Percentiles rank a stretch among this genome's conserved stretches.
phyloP scores from a whole-genome alignment of 73 alveolate species.

The Paramecium tetraurelia region DNA sequence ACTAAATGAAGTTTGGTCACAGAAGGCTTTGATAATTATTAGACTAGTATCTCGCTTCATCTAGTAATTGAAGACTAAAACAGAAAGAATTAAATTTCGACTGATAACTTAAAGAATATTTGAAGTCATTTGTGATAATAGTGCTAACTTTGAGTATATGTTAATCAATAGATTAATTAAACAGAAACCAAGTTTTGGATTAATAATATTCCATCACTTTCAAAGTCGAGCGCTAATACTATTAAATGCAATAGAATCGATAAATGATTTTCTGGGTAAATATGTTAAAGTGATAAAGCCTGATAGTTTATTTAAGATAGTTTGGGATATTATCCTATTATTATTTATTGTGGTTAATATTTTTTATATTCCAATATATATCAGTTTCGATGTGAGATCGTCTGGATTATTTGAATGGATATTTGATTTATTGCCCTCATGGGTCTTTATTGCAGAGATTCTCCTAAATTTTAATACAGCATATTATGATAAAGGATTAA shows the following conservation, averaged over 20 bases:
- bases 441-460: constrained; percentile 68
- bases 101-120: constrained; percentile 28
- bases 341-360: constrained; percentile 37
- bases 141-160: constrained; percentile 17
- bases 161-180: neutral
- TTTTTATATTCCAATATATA: constrained; percentile 52
- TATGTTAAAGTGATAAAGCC: constrained; percentile 42
- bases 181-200: constrained; percentile 28
- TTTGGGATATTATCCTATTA: constrained; percentile 50
- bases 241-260: neutral
- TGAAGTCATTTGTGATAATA: neutral
- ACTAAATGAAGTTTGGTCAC: constrained; percentile 3
- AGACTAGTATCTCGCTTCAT: constrained; percentile 25
- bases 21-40: neutral
- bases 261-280: neutral
- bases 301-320: constrained; percentile 46
- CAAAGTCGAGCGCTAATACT: neutral
- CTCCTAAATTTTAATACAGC: constrained; percentile 73
- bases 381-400: constrained; percentile 40
- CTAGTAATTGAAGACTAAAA: constrained; percentile 24
- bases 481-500: constrained; percentile 68
- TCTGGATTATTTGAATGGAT: constrained; percentile 43
- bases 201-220: neutral
- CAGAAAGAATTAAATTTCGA: constrained; percentile 39
- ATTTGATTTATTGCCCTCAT: constrained; percentile 47